Percentiles rank a stretch among this genome's conserved stretches.
phyloP scores from a whole-genome alignment of 768 basidiomycete genomes.

The Epithele typhae region DNA sequence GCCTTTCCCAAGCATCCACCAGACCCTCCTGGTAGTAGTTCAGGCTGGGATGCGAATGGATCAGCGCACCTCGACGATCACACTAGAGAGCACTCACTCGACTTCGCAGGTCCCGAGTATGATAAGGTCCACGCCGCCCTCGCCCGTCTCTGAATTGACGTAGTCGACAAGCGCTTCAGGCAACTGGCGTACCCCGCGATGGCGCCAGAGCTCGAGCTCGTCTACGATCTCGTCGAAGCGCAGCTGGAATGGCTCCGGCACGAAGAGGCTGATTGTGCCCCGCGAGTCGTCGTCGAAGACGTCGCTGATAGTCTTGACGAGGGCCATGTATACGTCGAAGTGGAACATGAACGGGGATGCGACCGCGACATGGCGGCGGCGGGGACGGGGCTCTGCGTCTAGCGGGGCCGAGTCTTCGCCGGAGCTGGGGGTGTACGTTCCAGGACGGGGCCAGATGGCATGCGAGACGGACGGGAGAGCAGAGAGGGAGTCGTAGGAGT shows the following conservation, averaged over 20 bases:
- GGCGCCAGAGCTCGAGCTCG: slow-evolving; percentile 26
- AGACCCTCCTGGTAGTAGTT: slow-evolving; percentile 25
- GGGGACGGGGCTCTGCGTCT: neutral
- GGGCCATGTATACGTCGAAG: slow-evolving; percentile 35
- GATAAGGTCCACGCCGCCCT: slow-evolving; percentile 31
- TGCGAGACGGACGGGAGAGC: no score
- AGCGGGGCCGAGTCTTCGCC: no score
- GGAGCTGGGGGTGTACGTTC: no score
- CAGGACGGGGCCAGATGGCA: no score
- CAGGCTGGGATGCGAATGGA: no score
- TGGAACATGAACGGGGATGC: slow-evolving; percentile 32
- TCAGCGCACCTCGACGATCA: no score
- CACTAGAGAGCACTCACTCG: slow-evolving; percentile 28
- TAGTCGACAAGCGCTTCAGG: slow-evolving; percentile 26
- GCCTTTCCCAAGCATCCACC: slow-evolving; percentile 33
- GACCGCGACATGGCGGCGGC: slow-evolving; percentile 28
- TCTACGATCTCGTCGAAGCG: slow-evolving; percentile 32
- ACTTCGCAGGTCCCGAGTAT: slow-evolving; percentile 43
- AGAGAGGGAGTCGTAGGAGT: no score
- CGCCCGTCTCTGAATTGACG: slow-evolving; percentile 17
- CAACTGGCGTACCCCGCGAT: slow-evolving; percentile 21
- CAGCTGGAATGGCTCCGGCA: slow-evolving; percentile 26
- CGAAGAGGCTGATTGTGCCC: slow-evolving; percentile 27
- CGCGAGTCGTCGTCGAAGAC: slow-evolving; percentile 22
- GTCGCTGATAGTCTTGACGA: slow-evolving; percentile 31